Evolutionary conservation across 2,329 filamentous ascomycete genomes (phyloP), one percentile per base, ranked within the genome.

Genomic region (Xylariaceae sp.): DNA sequence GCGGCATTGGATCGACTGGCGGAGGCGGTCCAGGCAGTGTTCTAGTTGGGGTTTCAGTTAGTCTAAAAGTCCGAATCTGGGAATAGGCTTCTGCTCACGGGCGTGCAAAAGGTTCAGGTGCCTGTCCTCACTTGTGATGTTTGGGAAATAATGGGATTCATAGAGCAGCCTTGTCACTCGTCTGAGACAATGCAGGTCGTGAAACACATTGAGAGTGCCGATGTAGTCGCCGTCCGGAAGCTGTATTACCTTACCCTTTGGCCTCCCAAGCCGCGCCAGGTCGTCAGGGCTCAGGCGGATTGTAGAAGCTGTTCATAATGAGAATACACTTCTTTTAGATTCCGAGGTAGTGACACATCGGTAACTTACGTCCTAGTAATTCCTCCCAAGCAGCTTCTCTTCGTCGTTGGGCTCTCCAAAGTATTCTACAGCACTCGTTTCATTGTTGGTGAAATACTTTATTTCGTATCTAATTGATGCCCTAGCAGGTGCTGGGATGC

Each of bases 221-320:
- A 50, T 11, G 35, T 50, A 50, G 15, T 43, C 47, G 7, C 47
- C 47, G 20, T 43, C 47, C 15, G 47, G 47, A 18, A 50, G 47
- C 13, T 35, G 27, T 11, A 50, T 43, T n/a, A n/a, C n/a, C n/a
- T n/a, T n/a, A 2, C 35, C 47, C 47, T 20, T 32, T 8, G 44
- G 44, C 15, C 30, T 47, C 5, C 21, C 26, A 3, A 36, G 18
- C 7, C 32, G 44, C 5, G 13, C 8, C 16, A 47, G 20, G 2
- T 47, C 44, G 7, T 47, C 16, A 23, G 44, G 33, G 15, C 16
- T 29, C 2, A 47, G 13, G 35, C 44, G 44, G 16, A 47, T 47
- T 9, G 44, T 30, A 18, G 44, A 39, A n/a, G 35, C 44, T 39
- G 16, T 15, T 26, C 6, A 9, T 6, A 8, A 9, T 47, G 10